Percentiles rank a stretch among this genome's conserved stretches.
These are phyloP conservation scores for Spergularia bocconei DNA, from an alignment of 148 eudicot genomes.

Conservation along the genomic window DNA sequence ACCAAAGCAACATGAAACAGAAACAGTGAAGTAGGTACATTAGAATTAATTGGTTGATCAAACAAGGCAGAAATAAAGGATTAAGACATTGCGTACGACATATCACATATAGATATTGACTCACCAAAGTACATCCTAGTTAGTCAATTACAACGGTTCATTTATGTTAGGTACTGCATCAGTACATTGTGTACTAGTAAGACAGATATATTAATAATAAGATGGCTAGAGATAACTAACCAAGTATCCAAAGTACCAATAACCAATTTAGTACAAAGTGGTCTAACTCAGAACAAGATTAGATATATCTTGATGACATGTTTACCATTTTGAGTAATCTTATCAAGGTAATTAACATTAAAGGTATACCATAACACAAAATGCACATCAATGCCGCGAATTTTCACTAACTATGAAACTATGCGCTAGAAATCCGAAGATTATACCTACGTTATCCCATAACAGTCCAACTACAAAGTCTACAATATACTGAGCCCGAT, in stretches of 20 bases:
- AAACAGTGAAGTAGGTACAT: background rate
- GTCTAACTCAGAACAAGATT: background rate
- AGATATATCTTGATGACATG: background rate
- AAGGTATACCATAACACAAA: background rate
- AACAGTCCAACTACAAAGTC: too few relatives aligned
- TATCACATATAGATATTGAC: background rate
- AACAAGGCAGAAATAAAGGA: background rate
- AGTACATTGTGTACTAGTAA: too few relatives aligned
- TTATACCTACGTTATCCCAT: background rate
- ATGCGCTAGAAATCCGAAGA: background rate
- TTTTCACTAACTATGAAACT: background rate
- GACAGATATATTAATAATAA: background rate
- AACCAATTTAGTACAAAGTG: background rate
- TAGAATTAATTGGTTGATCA: background rate
- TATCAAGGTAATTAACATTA: background rate
- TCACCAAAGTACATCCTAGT: slow-evolving; percentile 8
- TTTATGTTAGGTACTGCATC: background rate
- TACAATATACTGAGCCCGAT: too few relatives aligned
- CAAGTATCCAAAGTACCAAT: slow-evolving; percentile 4
- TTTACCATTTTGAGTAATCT: background rate
- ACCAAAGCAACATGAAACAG: background rate
- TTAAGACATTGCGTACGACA: background rate
- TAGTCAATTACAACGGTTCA: background rate
- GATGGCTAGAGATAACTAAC: background rate
- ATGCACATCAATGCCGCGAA: background rate